Evolutionary conservation across 495 filamentous ascomycete genomes (phyloP), one percentile per base, ranked within the genome.

Genomic region (Aspergillus kassunensis): DNA sequence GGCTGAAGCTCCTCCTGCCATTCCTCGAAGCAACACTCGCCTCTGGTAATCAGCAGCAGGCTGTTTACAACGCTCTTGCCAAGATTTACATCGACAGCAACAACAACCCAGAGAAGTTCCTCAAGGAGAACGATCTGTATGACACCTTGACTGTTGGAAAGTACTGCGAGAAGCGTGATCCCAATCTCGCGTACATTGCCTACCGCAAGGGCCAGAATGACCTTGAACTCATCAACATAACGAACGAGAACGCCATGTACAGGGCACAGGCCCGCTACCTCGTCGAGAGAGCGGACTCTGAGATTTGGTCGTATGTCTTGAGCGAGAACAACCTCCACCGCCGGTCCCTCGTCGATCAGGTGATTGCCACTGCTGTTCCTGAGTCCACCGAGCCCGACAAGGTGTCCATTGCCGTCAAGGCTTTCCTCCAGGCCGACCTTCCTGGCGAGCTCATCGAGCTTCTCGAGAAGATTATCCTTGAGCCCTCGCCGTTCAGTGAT

Each of bases 81-180:
- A 99, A 99, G 86, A 97, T 99, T 55, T 99, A 99, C 75, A 99
- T 99, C 57, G 95, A 97, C 69, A 92, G 87, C 68, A 99, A 99
- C 78, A 97, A 96, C 73, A 90, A 96, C 66, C 95, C 95, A 0
- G 95, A 99, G 80, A 92, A 89, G 65, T 99, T 99, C 79, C 77
- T 99, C 40, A 95, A 90, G 76, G 93, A 97, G 72, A 99, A 97
- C 67, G 89, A 97, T 58, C 82, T 93, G 68, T 99, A 99, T 61
- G 95, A 99, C 68, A 85, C 95, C 3, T 73, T 97, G 34, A 83
- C 76, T 18, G 90, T 99, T 54, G 95, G 95, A 60, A 96, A 97
- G 70, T 99, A 99, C 77, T 99, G 95, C 66, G 93, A 96, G 75
- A 96, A 96, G 80, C 88, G 93, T 29, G 95, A 99, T 64, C 95